Conservation (phyloP, 768 basidiomycete genomes). For the Sistotremastrum suecicum region DNA sequence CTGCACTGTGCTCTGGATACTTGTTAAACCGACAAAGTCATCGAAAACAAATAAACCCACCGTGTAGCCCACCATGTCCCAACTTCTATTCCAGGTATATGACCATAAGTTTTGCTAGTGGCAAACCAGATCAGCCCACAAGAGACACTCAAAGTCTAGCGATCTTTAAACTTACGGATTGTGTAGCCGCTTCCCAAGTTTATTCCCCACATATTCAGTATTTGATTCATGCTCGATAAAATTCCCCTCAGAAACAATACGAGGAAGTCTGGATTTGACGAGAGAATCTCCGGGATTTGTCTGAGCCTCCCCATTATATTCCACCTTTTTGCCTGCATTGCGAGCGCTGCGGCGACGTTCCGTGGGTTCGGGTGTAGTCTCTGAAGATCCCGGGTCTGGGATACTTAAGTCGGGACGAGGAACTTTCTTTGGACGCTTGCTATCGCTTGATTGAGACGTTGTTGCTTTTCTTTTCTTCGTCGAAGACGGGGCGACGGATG, state of each 20-base stretch:
- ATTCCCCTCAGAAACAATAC: background rate
- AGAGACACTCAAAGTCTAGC: no score
- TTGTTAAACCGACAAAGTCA: background rate
- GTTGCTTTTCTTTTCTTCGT: no score
- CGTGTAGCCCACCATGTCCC: slow-evolving; percentile 77
- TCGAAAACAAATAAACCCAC: slow-evolving; percentile 16
- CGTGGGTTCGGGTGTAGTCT: no score
- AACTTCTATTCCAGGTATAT: slow-evolving; percentile 64
- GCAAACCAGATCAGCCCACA: no score
- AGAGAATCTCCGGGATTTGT: slow-evolving; percentile 8
- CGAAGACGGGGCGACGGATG: no score
- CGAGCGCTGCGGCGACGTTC: slow-evolving; percentile 48
- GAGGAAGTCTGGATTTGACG: background rate
- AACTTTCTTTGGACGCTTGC: no score
- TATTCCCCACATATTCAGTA: slow-evolving; percentile 5
- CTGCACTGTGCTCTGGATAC: slow-evolving; percentile 44
- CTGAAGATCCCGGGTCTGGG: no score
- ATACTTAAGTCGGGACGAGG: no score
- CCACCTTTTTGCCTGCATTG: slow-evolving; percentile 39
- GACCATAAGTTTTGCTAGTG: slow-evolving; percentile 59
- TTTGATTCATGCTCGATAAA: no score
- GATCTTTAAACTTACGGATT: slow-evolving; percentile 13
- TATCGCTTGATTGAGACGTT: no score
- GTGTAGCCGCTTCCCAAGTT: slow-evolving; percentile 15
- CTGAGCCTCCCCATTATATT: slow-evolving; percentile 33